Base-by-base conservation (phyloP, 768 basidiomycete species). In the Termitomyces sp. region DNA sequence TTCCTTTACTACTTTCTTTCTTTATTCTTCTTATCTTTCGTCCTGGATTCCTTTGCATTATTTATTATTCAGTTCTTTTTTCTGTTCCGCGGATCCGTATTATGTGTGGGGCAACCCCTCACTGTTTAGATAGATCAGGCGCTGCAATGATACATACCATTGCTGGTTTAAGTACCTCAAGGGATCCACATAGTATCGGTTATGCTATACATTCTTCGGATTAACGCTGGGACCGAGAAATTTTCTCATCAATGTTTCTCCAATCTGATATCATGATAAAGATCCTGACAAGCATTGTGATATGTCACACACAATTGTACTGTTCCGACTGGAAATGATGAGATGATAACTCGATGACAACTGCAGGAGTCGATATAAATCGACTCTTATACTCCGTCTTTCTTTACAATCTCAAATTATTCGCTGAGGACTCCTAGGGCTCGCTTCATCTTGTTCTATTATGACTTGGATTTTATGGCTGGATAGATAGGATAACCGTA, bases 71-170 rank as follows among this genome's bases (percentile, higher is more conserved):
- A 24, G 18, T 53, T 22, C n/a, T n/a, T 26, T 16, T 15, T n/a
- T 39, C 31, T 55, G 24, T 28, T 59, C 48, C 51, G 44, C 20
- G 50, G 59, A 56, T 46, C 36, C n/a, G 44, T 31, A 33, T 46
- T 48, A 46, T 10, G n/a, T 47, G 20, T 42, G 41, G 39, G 42
- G 51, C 45, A 45, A 51, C n/a, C 29, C 18, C 41, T 3, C 26
- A 5, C 36, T 37, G 37, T 44, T 13, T 45, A 49, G 54, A 51
- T 58, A 54, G 46, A 54, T 48, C 28, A 24, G 46, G 22, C 20
- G n/a, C 31, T 31, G 31, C 28, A 29, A 39, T 15, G 18, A 22
- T 44, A 37, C 18, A 47, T n/a, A n/a, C n/a, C 42, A 28, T 47
- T 47, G 8, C 28, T 47, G 28, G 45, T 46, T 46, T 46, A 29